phyloP scores from a whole-genome alignment of 208 protist genomes.

The Acanthamoeba royreba region DNA sequence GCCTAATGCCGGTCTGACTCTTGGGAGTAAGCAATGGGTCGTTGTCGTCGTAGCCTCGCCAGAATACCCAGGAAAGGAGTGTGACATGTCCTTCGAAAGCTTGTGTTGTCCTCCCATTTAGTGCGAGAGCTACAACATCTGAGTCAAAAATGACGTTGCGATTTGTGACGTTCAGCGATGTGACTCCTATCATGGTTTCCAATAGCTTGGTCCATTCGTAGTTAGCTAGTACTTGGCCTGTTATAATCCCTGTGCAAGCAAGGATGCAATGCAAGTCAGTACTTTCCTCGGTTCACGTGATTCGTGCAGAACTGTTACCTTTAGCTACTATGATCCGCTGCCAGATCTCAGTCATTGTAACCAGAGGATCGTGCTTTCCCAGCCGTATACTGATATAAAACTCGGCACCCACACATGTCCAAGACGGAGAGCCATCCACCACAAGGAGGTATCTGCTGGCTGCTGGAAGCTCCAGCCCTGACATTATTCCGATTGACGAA shows the following conservation, averaged over 20 bases:
- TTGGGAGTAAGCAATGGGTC: background rate
- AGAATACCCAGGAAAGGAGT: background rate
- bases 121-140: background rate
- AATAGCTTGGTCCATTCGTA: background rate
- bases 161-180: background rate
- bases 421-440: background rate
- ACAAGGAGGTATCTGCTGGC: background rate
- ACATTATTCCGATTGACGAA: background rate
- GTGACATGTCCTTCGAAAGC: background rate
- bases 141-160: background rate
- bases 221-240: background rate
- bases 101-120: background rate
- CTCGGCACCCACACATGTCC: background rate
- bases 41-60: background rate
- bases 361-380: background rate
- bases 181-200: background rate
- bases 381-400: background rate
- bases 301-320: background rate
- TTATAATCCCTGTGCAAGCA: background rate
- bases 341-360: background rate
- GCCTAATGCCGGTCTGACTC: background rate
- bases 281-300: background rate
- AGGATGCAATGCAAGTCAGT: background rate
- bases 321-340: background rate
- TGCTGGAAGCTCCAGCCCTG: background rate